phyloP scores from a whole-genome alignment of 2,329 filamentous ascomycete species.

The Macrophomina phaseolina region DNA sequence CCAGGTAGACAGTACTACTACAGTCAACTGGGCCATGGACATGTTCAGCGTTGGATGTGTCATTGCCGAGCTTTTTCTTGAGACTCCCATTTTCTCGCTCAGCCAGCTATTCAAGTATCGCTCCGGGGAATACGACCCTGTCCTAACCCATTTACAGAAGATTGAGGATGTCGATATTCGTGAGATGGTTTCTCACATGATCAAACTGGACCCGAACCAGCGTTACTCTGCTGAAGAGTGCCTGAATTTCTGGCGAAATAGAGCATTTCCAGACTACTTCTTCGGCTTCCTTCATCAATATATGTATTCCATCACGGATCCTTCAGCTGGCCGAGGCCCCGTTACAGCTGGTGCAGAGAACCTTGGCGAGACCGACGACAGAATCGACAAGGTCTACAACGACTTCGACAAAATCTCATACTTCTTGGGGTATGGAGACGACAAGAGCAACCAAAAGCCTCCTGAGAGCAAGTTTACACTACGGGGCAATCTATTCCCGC shows the following conservation, averaged over 20 bases:
- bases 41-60: conserved; percentile 97
- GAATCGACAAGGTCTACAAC: conserved; percentile 89
- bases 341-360: conserved; percentile 73
- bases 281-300: conserved; percentile 98
- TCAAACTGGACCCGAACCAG: conserved; percentile 88
- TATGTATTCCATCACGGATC: conserved; percentile 94
- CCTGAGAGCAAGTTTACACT: conserved; percentile 42
- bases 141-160: conserved; percentile 77
- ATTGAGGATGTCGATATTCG: conserved; percentile 88
- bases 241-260: conserved; percentile 86
- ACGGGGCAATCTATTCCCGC: conserved; percentile 71
- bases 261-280: conserved; percentile 95
- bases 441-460: conserved; percentile 46
- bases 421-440: conserved; percentile 78
- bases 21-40: conserved; percentile 92
- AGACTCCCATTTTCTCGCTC: conserved; percentile 95
- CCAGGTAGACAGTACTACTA: conserved; percentile 67
- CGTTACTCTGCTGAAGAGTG: conserved; percentile 95
- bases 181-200: conserved; percentile 93
- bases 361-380: conserved; percentile 85
- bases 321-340: conserved; percentile 76
- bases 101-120: conserved; percentile 96
- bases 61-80: conserved; percentile 93
- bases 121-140: conserved; percentile 88
- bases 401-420: conserved; percentile 99